Base-by-base conservation (phyloP, 345 rosid species). In the Lumnitzera littorea region DNA sequence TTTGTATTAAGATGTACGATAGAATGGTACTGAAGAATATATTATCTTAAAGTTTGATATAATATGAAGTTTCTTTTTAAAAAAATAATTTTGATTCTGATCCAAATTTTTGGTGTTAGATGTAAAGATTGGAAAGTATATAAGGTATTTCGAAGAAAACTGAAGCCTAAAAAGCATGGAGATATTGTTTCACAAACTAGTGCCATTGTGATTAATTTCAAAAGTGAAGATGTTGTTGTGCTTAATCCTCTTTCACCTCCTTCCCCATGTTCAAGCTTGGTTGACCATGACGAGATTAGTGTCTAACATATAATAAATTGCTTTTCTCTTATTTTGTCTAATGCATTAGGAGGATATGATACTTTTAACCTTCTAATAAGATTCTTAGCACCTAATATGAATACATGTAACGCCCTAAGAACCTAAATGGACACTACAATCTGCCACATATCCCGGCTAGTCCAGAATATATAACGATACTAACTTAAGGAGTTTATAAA, bases 81-180 rank as follows among this genome's bases (percentile, higher is more conserved):
- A 20, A 20, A 20, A 20, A 20, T 20, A 20, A 20, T 27, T 31
- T 27, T 27, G 31, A 24, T 2, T 27, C 2, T 53, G 31, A 29
- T 13, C 50, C 70, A 90, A 94, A 62, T 74, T 48, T 41, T 55
- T 59, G 46, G 50, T 62, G 50, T 47, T 56, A 64, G 53, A 53
- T 13, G 23, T n/a, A 84, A 72, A 63, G 84, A 80, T 8, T 91
- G 98, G 95, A 78, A 67, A 2, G 89, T 84, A 29, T 79, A 78
- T 79, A 68, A 72, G 36, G 65, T 89, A 59, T 86, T 76, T 78
- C 85, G 82, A 67, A 84, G 70, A 81, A 84, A 76, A 71, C 70
- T 61, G 50, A 76, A 70, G 67, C 63, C 56, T 16, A 78, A 53
- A 60, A 68, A 51, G 36, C 51, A 57, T 24, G 15, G 13, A 12